These are phyloP conservation scores for Capronia americana DNA, from an alignment of 2,329 filamentous ascomycete species.

Conservation along the genomic window DNA sequence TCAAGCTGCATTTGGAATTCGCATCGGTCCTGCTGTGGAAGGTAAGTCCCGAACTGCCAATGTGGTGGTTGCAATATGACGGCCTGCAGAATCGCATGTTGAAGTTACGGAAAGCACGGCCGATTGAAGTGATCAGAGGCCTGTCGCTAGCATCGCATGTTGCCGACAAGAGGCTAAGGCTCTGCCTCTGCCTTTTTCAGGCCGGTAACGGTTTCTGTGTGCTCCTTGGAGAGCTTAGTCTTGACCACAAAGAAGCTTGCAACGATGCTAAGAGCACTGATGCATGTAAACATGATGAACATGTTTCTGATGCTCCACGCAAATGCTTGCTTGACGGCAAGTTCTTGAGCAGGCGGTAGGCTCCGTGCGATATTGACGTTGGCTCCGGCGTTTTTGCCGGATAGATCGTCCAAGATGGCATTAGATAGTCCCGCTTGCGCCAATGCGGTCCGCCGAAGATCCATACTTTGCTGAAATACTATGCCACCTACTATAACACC, in stretches of 20 bases:
- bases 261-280: conserved; percentile 28
- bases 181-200: conserved; percentile 43
- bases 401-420: conserved; percentile 31
- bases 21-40: conserved; percentile 15
- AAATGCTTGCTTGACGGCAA: conserved; percentile 51
- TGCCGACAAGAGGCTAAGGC: not conserved
- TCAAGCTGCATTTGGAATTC: not conserved
- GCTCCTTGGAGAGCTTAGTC: conserved; percentile 49
- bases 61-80: not conserved
- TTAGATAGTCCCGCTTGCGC: conserved; percentile 40
- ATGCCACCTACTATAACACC: conserved; percentile 65
- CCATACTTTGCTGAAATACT: conserved; percentile 52
- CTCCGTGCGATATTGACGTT: conserved; percentile 39
- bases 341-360: conserved; percentile 43
- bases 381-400: conserved; percentile 42
- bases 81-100: conserved; percentile 6
- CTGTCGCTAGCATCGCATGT: not conserved
- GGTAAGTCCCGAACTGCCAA: not conserved
- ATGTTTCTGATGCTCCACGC: conserved; percentile 54
- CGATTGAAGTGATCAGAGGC: not conserved
- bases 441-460: conserved; percentile 30
- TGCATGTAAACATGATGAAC: conserved; percentile 53
- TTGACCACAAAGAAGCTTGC: conserved; percentile 47
- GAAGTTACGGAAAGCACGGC: not conserved
- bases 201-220: conserved; percentile 54